These are phyloP conservation scores for Aspergillus tanneri DNA, from an alignment of 2,329 filamentous ascomycete genomes.

Conservation along the genomic window DNA sequence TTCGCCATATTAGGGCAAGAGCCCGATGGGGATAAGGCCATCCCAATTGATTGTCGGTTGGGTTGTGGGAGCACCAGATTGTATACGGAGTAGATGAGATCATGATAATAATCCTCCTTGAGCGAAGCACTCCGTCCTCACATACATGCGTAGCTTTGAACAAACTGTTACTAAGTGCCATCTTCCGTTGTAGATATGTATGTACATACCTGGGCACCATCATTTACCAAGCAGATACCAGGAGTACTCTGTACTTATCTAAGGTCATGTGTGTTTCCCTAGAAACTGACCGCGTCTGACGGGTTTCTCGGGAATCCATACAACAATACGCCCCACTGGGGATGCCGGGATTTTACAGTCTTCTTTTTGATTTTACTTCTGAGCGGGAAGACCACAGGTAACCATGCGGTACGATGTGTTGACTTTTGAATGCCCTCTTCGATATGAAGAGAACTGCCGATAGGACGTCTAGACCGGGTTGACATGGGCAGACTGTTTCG, in stretches of 20 bases:
- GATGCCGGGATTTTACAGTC: conserved; percentile 19
- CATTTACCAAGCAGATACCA: no score
- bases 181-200: no score
- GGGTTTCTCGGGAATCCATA: conserved; percentile 7
- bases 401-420: neutral
- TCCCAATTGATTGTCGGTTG: neutral
- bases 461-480: neutral
- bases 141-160: no score
- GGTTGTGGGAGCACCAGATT: neutral
- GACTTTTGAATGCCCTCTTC: neutral
- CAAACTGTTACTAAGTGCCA: no score
- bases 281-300: conserved; percentile 21
- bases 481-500: neutral
- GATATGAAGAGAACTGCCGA: neutral
- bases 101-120: conserved; percentile 9
- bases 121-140: conserved; percentile 3
- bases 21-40: neutral
- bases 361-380: neutral
- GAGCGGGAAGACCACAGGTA: neutral
- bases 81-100: neutral
- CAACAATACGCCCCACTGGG: conserved; percentile 8
- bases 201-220: no score
- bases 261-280: conserved; percentile 22
- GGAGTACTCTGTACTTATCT: no score
- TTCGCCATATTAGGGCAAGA: neutral